A percentile compares a stretch with the other conserved stretches of the same genome.
These are phyloP conservation scores for Coniella lustricola DNA, from an alignment of 2,329 filamentous ascomycete genomes.

Conservation along the genomic window DNA sequence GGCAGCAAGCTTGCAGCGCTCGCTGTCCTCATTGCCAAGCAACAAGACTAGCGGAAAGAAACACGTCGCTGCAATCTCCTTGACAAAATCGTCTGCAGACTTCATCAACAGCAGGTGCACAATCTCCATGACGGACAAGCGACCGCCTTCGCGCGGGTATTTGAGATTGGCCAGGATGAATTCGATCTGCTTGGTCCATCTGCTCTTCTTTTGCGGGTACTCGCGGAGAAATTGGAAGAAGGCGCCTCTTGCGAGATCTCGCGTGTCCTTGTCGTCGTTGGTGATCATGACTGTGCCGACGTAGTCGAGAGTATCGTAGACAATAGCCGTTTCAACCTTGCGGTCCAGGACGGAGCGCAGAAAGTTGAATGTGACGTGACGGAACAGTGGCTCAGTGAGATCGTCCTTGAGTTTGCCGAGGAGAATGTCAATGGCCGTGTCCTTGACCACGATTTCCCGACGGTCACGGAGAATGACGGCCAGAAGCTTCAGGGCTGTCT, in stretches of 20 bases:
- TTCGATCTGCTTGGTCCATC: conserved; percentile 81
- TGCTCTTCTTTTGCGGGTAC: conserved; percentile 84
- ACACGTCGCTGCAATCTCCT: conserved; percentile 72
- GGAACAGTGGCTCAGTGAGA: conserved; percentile 84
- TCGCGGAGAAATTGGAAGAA: conserved; percentile 94
- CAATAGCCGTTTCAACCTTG: conserved; percentile 74
- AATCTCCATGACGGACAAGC: conserved; percentile 88
- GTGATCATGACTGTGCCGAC: conserved; percentile 91
- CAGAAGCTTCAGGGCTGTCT: conserved; percentile 82
- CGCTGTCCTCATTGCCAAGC: conserved; percentile 80
- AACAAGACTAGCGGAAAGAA: conserved; percentile 84
- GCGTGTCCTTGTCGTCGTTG: conserved; percentile 82
- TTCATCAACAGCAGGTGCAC: conserved; percentile 82
- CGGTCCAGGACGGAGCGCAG: conserved; percentile 79
- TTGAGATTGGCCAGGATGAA: conserved; percentile 89
- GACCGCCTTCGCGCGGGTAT: conserved; percentile 81
- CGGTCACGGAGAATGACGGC: conserved; percentile 79
- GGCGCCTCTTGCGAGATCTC: conserved; percentile 79
- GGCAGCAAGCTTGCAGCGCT: conserved; percentile 77
- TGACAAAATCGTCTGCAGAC: conserved; percentile 71
- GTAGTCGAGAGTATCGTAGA: conserved; percentile 89
- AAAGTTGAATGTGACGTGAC: conserved; percentile 93
- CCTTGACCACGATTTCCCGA: conserved; percentile 66
- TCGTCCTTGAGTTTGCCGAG: conserved; percentile 78
- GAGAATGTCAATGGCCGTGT: conserved; percentile 74